Base-by-base conservation (phyloP, 2,329 filamentous ascomycete species). In the Cytospora schulzeri region DNA sequence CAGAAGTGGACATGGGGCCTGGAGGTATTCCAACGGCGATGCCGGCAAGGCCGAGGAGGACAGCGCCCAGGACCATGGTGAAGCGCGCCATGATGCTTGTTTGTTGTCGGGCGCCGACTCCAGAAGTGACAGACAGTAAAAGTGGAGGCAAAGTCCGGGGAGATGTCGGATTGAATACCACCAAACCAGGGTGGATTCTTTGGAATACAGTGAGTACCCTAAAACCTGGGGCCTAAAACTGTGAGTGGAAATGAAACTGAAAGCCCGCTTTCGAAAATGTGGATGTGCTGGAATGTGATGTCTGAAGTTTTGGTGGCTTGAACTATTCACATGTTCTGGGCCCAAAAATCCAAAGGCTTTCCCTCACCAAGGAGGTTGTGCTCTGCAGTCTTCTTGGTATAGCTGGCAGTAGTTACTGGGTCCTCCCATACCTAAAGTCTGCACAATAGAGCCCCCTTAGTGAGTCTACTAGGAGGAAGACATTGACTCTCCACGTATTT, bases 41-140 rank as follows among this genome's bases (percentile, higher is more conserved):
- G 53, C 58, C 24, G 26, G 48, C 33, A 19, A 52, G 52, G 31
- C 45, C 28, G n/a, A 62, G 45, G n/a, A 56, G 48, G 45, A 48
- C 4, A 19, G 52, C 53, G 12, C 22, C 60, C 52, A 62, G 28
- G 38, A 56, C 26, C 12, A 19, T 17, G 9, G 29, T 15, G 17
- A 50, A 28, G 28, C 52, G 52, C 28, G 52, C 33, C 60, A 62
- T 62, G 29, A 22, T 62, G 29, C 60, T 38, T 50, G 38, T 14
- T 14, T 48, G 45, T 12, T 24, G 19, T 45, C n/a, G 41, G 6
- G 9, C 41, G 19, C 8, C 19, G 41, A 45, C 22, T 4, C 31
- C 7, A 41, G 26, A 15, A 14, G 22, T 5, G 12, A 19, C 29
- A 31, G 12, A 19, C 29, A 53, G 15, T 19, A 35, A 17, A 41